Conservation (phyloP, 768 basidiomycete genomes). For the Lactarius sanguifluus region DNA sequence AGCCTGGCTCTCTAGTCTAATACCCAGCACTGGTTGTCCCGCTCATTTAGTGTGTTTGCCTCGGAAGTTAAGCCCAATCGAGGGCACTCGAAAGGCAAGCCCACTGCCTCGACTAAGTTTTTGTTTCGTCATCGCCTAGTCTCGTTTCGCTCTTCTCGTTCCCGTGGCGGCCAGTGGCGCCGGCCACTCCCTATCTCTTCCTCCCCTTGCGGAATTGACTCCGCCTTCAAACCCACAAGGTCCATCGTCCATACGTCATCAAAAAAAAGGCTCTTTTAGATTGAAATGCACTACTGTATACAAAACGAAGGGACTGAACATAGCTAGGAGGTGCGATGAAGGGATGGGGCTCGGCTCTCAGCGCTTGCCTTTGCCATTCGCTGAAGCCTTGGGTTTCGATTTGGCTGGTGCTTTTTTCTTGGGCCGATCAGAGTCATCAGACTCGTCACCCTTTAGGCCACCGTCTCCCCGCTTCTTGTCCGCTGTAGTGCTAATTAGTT, state of each 20-base stretch:
- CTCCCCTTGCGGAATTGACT: not conserved
- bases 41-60: not conserved
- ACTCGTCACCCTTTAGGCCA: constrained; percentile 36
- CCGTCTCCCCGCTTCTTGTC: constrained; percentile 47
- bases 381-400: constrained; percentile 34
- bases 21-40: not conserved
- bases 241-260: not conserved
- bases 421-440: constrained; percentile 43
- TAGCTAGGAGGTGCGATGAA: constrained; percentile 1
- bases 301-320: constrained; percentile 20
- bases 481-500: constrained; percentile 34
- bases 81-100: not conserved
- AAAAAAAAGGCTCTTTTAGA: not conserved
- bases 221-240: not conserved
- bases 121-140: not conserved
- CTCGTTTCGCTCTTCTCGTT: not conserved
- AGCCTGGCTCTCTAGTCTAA: not conserved
- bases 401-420: constrained; percentile 42
- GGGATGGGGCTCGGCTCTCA: constrained; percentile 1
- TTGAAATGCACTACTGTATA: constrained; percentile 20
- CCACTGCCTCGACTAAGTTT: not conserved
- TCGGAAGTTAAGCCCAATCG: not conserved
- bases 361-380: constrained; percentile 34
- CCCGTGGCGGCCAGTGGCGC: too few species aligned
- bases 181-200: not conserved